Evolutionary conservation across 2,329 filamentous ascomycete genomes (phyloP).

Genomic region (Botrytis fabae): DNA sequence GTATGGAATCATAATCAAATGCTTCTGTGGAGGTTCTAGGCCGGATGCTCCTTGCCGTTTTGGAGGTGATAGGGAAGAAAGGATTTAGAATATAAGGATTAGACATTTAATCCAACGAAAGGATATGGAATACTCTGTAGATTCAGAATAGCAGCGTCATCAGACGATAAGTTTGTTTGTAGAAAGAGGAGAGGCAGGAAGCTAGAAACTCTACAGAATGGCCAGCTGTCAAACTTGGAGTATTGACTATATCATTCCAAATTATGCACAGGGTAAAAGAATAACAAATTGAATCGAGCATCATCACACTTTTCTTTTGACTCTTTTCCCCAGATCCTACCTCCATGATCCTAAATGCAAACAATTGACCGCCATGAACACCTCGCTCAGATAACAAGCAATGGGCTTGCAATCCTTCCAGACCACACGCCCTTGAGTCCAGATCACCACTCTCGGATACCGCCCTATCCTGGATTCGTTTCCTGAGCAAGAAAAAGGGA

Average conservation of each 20-base stretch:
- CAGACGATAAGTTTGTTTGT: neutral
- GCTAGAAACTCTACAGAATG: constrained; percentile 5
- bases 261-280: neutral
- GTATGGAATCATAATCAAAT: neutral
- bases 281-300: neutral
- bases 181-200: neutral
- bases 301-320: neutral
- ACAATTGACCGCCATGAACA: constrained; percentile 3
- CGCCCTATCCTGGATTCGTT: neutral
- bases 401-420: constrained; percentile 11
- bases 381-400: constrained; percentile 12
- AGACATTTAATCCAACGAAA: neutral
- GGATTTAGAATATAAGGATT: neutral
- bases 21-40: constrained; percentile 1
- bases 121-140: neutral
- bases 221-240: neutral
- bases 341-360: neutral
- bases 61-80: neutral
- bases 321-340: constrained; percentile 6
- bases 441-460: constrained; percentile 9
- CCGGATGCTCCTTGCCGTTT: neutral
- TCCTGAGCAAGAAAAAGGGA: neutral
- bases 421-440: neutral
- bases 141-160: neutral
- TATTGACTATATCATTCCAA: neutral